Evolutionary conservation across 2,329 filamentous ascomycete genomes (phyloP).

Genomic region (Claviceps sp.): DNA sequence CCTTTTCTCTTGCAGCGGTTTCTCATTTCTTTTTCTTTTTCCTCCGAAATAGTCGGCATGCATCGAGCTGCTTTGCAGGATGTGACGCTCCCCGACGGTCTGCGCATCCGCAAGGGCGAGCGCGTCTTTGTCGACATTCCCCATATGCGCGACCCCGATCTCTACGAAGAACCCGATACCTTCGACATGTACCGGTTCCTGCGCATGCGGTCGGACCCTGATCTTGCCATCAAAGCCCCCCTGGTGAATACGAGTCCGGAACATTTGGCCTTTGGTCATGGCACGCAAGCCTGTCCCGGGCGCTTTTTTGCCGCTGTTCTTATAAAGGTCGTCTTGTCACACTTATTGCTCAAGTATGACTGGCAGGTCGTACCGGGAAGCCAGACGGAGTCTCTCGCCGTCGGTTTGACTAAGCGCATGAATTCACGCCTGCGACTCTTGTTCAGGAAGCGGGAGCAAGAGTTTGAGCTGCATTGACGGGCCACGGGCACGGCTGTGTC

Average conservation of each 20-base stretch:
- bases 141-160: constrained; percentile 5
- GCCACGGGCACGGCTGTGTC: not conserved
- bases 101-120: constrained; percentile 4
- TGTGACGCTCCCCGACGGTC: constrained; percentile 3
- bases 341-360: constrained; percentile 7
- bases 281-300: constrained; percentile 6
- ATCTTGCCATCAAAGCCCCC: constrained; percentile 5
- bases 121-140: constrained; percentile 7
- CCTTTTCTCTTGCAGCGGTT: not conserved
- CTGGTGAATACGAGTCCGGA: constrained; percentile 6
- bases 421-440: constrained; percentile 4
- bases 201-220: constrained; percentile 4
- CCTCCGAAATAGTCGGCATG: constrained; percentile 3
- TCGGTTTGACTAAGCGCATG: constrained; percentile 6
- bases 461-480: constrained; percentile 4
- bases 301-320: constrained; percentile 6
- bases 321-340: constrained; percentile 5
- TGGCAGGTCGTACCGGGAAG: constrained; percentile 3
- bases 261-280: constrained; percentile 7
- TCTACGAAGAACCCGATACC: constrained; percentile 5
- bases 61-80: constrained; percentile 6
- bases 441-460: constrained; percentile 4
- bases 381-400: constrained; percentile 1
- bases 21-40: not conserved
- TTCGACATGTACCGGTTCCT: constrained; percentile 7